These are phyloP conservation scores for Neckera pumila DNA, from an alignment of 225 moss, liverwort and hornwort genomes.

Conservation along the genomic window DNA sequence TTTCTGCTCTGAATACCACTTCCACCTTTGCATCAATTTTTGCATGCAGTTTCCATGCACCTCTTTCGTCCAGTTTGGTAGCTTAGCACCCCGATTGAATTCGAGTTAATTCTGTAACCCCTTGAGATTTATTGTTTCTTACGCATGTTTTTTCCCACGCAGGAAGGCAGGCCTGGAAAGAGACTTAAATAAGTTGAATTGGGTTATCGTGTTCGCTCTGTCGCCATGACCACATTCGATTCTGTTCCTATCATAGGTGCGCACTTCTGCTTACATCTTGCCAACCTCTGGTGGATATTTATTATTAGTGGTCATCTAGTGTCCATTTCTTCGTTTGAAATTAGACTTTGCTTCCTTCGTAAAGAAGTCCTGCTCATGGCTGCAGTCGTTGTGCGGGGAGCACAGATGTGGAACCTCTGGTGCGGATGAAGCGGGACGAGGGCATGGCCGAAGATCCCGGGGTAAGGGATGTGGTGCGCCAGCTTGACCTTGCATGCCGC, in stretches of 20 bases:
- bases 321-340: neutral
- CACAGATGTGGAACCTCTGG: constrained; percentile 64
- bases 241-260: neutral
- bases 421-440: constrained; percentile 18
- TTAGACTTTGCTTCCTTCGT: neutral
- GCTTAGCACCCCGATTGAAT: neutral
- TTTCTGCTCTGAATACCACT: neutral
- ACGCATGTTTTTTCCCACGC: neutral
- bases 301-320: neutral
- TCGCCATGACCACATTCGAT: neutral
- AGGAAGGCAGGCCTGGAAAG: neutral
- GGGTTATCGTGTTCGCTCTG: neutral
- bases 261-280: neutral
- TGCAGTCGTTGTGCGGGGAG: neutral
- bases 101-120: neutral
- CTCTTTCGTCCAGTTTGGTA: neutral
- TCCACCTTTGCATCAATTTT: neutral
- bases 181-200: neutral
- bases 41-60: neutral
- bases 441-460: constrained; percentile 15
- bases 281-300: neutral
- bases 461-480: constrained; percentile 45
- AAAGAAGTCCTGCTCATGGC: neutral
- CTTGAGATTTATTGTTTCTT: neutral
- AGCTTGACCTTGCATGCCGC: constrained; percentile 81